Evolutionary conservation across 768 basidiomycete genomes (phyloP).

Genomic region (Boletus speciosus): DNA sequence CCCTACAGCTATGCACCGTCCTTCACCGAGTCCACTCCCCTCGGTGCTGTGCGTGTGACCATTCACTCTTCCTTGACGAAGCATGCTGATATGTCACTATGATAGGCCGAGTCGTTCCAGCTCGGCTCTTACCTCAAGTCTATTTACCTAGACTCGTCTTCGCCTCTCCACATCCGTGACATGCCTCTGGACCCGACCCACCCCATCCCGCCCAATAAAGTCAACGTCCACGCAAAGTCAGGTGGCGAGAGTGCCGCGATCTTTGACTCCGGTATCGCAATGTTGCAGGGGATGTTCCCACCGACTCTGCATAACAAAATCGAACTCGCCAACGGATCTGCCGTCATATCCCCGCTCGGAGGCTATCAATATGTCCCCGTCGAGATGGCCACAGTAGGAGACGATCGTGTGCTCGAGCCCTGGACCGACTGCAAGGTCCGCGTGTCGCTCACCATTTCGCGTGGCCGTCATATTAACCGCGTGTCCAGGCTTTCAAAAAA

Average conservation of each 20-base stretch:
- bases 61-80: neutral
- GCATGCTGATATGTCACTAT: conserved; percentile 7
- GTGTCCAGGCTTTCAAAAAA: conserved; percentile 55
- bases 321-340: conserved; percentile 72
- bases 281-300: conserved; percentile 82
- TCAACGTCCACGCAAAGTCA: conserved; percentile 76
- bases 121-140: conserved; percentile 61
- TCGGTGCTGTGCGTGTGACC: conserved; percentile 56
- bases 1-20: conserved; percentile 62
- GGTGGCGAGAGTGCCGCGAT: conserved; percentile 79
- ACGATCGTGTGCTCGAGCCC: conserved; percentile 76
- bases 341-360: conserved; percentile 68
- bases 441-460: conserved; percentile 33
- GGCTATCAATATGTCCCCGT: conserved; percentile 89
- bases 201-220: conserved; percentile 63
- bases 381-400: conserved; percentile 42
- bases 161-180: conserved; percentile 63
- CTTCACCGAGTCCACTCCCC: conserved; percentile 68
- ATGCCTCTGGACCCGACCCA: conserved; percentile 55
- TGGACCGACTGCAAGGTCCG: conserved; percentile 64
- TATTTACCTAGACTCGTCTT: conserved; percentile 63
- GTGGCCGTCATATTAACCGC: conserved; percentile 23
- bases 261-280: conserved; percentile 78
- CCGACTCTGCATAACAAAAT: conserved; percentile 67
- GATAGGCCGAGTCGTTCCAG: conserved; percentile 61